Base-by-base conservation (phyloP, 148 eudicot species). In the Linanthus parryae region DNA sequence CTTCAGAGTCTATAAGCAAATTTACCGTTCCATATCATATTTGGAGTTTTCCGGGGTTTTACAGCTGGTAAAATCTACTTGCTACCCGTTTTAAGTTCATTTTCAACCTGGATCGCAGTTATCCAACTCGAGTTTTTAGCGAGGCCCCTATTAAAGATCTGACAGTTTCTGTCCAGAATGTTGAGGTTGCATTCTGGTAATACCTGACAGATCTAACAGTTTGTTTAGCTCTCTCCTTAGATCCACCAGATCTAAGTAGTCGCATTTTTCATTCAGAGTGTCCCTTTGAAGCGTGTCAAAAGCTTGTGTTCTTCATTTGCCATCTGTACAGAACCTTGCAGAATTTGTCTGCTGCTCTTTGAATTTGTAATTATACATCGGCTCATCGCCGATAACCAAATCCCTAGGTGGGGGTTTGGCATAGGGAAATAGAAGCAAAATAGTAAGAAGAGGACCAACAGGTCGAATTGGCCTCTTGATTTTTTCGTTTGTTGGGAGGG, bases 1-100 rank as follows among this genome's bases (percentile, higher is more conserved):
- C 95, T 85, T 42, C 84, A 90, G 63, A 80, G 86, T 58, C 78
- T 80, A 47, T 90, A 74, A 85, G 42, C 62, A 69, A 54, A 47
- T 45, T 56, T 28, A 19, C 38, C 48, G 44, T 63, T 57, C 68
- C 62, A 52, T 62, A 48, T 56, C 58, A 61, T 60, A 21, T 31
- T 29, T 8, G 28, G 15, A 35, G 56, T 18, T 9, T 28, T 44
- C 25, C 15, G 34, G 31, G 35, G 45, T 28, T 17, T 33, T 38
- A 45, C 54, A 35, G 17, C 39, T 41, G 50, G 41, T 49, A 49
- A 58, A 17, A 43, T 61, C 53, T 39, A 35, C 20, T 55, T 15
- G 61, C 50, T 52, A 31, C 19, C 41, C 48, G 57, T 54, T 66
- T 58, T 59, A 55, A 59, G 66, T 63, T 31, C 63, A 67, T 67